Percentiles rank a stretch among this genome's conserved stretches.
These are phyloP conservation scores for Diaporthe velutina DNA, from an alignment of 2,329 filamentous ascomycete species.

Conservation along the genomic window DNA sequence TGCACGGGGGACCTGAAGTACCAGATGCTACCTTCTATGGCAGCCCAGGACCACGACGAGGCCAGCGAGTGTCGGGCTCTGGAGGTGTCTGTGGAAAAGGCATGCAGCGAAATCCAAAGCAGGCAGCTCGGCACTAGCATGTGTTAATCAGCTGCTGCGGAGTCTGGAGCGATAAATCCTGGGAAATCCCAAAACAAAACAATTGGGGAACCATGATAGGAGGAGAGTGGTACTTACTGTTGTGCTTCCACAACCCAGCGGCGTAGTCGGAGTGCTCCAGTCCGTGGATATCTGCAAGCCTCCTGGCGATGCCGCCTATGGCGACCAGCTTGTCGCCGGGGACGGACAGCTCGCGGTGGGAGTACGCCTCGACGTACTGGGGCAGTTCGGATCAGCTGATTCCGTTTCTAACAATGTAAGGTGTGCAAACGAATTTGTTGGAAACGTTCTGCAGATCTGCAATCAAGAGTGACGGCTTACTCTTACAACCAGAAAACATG, in stretches of 20 bases:
- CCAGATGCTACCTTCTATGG: not conserved
- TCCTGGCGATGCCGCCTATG: not conserved
- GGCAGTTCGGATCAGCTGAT: not conserved
- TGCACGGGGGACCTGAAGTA: not conserved
- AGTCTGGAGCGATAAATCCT: no score
- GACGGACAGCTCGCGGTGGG: not conserved
- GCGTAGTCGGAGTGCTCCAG: not conserved
- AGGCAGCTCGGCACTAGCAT: conserved; percentile 15
- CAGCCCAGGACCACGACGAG: no score
- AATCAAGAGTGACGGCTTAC: no score
- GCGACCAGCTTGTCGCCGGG: not conserved
- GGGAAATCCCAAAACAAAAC: no score
- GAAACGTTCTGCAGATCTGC: not conserved
- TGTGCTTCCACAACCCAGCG: not conserved
- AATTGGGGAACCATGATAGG: no score
- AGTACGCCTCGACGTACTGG: not conserved
- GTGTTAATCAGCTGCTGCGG: no score
- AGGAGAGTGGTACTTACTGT: no score
- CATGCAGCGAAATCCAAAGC: not conserved
- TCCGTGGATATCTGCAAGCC: not conserved
- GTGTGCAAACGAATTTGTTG: not conserved
- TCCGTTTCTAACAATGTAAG: not conserved
- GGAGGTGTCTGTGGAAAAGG: not conserved
- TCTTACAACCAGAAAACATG: no score
- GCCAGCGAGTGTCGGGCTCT: not conserved